A percentile compares a stretch with the other conserved stretches of the same genome.
Evolutionary conservation across 805 yeast species (phyloP).

Genomic region (Schizosaccharomyces japonicus): DNA sequence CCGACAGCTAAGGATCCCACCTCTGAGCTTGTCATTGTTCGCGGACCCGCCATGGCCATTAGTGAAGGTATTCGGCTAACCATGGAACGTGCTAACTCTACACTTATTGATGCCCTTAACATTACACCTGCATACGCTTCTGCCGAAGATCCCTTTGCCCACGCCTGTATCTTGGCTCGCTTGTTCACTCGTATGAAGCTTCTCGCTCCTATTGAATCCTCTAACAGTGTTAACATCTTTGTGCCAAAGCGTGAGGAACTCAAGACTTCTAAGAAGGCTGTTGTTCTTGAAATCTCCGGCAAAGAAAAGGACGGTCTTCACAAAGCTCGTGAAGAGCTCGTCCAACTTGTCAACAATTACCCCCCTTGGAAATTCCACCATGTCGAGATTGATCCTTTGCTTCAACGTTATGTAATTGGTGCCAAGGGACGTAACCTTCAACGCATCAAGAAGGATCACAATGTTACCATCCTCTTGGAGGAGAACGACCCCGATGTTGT

Average conservation of each 20-base stretch:
- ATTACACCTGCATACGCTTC: slow-evolving; percentile 68
- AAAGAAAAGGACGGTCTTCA: slow-evolving; percentile 27
- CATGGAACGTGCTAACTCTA: slow-evolving; percentile 33
- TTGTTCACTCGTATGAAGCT: slow-evolving; percentile 23
- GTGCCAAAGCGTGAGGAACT: slow-evolving; percentile 27
- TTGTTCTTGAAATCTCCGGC: slow-evolving; percentile 40
- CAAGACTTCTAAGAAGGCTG: slow-evolving; percentile 19
- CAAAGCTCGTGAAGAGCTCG: slow-evolving; percentile 47
- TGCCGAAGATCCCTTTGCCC: slow-evolving; percentile 30
- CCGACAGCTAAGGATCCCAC: slow-evolving; percentile 25
- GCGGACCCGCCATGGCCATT: slow-evolving; percentile 31
- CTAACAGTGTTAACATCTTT: slow-evolving; percentile 22
- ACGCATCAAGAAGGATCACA: slow-evolving; percentile 17
- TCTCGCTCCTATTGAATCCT: slow-evolving; percentile 20
- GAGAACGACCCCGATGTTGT: slow-evolving; percentile 23
- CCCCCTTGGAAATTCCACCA: slow-evolving; percentile 40
- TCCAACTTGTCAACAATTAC: slow-evolving; percentile 44
- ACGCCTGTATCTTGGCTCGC: slow-evolving; percentile 52
- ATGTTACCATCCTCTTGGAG: slow-evolving; percentile 30
- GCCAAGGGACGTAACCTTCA: slow-evolving; percentile 14
- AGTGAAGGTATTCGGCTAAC: slow-evolving; percentile 39
- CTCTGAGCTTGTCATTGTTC: slow-evolving; percentile 28
- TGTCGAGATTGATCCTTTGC: slow-evolving; percentile 37
- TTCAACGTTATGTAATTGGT: slow-evolving; percentile 24
- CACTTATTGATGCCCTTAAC: slow-evolving; percentile 44